Conservation (phyloP, 2,329 filamentous ascomycete genomes). For the Aureobasidium sp. region DNA sequence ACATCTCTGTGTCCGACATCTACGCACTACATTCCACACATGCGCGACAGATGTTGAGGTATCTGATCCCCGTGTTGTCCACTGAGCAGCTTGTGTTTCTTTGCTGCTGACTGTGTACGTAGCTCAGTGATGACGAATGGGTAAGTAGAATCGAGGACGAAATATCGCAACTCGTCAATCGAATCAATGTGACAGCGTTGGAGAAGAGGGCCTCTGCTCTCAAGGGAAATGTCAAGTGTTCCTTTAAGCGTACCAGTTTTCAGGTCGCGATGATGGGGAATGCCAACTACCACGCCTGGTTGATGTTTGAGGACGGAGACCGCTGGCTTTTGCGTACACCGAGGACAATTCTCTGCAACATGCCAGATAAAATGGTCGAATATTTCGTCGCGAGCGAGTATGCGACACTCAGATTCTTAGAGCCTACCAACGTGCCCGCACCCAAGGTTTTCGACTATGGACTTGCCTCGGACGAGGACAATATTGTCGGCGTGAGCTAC, state of each 20-base stretch:
- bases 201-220: neutral
- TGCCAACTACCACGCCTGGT: neutral
- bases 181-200: neutral
- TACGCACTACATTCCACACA: neutral
- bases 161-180: neutral
- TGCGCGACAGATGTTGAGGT: neutral
- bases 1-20: neutral
- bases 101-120: neutral
- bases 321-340: neutral
- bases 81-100: no score
- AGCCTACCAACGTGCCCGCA: neutral
- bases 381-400: slow-evolving; percentile 7
- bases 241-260: neutral
- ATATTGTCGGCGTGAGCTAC: neutral
- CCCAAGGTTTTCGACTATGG: neutral
- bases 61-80: no score
- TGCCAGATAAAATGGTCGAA: neutral
- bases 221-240: neutral
- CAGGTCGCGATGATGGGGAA: neutral
- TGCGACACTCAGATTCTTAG: neutral
- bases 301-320: neutral
- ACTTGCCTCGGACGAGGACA: neutral
- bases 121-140: neutral
- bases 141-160: neutral
- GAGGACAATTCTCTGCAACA: neutral